phyloP scores from a whole-genome alignment of 2,329 filamentous ascomycete species.

The Stemphylium vesicarium region DNA sequence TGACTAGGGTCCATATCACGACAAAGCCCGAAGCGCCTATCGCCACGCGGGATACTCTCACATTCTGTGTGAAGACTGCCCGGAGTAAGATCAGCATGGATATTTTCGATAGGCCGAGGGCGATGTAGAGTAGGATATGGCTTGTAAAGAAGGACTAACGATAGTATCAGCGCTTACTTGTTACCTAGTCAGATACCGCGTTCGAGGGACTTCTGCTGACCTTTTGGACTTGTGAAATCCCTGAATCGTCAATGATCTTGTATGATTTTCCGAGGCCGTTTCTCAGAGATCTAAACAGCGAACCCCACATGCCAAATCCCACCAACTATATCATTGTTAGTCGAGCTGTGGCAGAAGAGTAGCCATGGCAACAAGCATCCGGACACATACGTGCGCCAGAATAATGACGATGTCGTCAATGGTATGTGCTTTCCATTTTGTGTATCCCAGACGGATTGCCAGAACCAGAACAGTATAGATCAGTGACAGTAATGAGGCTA shows the following conservation, averaged over 20 bases:
- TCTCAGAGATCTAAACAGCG: background rate
- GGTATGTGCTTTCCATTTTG: conserved; percentile 5
- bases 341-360: background rate
- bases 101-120: conserved; percentile 10
- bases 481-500: conserved; percentile 1
- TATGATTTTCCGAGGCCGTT: conserved; percentile 8
- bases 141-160: conserved; percentile 1
- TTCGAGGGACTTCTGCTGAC: background rate
- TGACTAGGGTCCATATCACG: conserved; percentile 1
- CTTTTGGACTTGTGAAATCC: background rate
- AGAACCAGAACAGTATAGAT: conserved; percentile 8
- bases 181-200: background rate
- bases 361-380: background rate
- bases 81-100: conserved; percentile 6
- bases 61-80: background rate
- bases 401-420: conserved; percentile 6
- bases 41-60: background rate
- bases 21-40: background rate
- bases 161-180: background rate
- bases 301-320: conserved; percentile 7
- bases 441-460: conserved; percentile 4
- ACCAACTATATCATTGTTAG: conserved; percentile 3
- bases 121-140: background rate
- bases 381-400: conserved; percentile 7
- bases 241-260: background rate